Evolutionary conservation across 2,329 filamentous ascomycete species (phyloP).

Genomic region (Stagonosporopsis cucurbitacearum): DNA sequence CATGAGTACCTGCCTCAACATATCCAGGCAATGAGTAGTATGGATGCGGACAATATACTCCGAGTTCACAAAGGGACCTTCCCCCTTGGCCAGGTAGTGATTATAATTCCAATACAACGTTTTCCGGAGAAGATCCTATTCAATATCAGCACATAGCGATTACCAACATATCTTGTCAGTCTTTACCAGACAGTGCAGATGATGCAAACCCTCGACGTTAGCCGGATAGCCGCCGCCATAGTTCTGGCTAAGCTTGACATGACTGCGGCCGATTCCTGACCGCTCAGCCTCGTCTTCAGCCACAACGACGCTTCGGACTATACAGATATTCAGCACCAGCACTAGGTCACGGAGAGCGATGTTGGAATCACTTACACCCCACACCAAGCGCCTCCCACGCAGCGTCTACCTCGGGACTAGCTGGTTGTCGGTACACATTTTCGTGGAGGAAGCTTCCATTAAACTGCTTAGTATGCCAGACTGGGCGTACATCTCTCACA

Average conservation of each 20-base stretch:
- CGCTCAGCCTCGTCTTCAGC: slow-evolving; percentile 55
- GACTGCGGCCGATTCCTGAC: slow-evolving; percentile 60
- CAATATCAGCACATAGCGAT: slow-evolving; percentile 15
- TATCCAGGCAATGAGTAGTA: slow-evolving; percentile 66
- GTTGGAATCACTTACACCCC: slow-evolving; percentile 52
- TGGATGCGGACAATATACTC: slow-evolving; percentile 63
- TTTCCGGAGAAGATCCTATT: slow-evolving; percentile 65
- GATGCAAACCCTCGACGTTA: slow-evolving; percentile 64
- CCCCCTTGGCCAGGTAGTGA: slow-evolving; percentile 60
- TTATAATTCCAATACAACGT: slow-evolving; percentile 65
- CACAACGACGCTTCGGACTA: slow-evolving; percentile 54
- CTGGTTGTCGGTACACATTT: slow-evolving; percentile 59
- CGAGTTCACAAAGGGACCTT: slow-evolving; percentile 63
- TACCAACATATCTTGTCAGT: background rate
- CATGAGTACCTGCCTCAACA: slow-evolving; percentile 68
- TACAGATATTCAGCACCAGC: background rate
- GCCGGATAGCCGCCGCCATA: slow-evolving; percentile 66
- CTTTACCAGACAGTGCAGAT: slow-evolving; percentile 64
- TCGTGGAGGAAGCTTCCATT: slow-evolving; percentile 65
- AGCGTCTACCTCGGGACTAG: slow-evolving; percentile 61
- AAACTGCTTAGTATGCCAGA: slow-evolving; percentile 55
- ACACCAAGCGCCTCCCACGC: slow-evolving; percentile 63
- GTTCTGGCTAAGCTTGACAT: slow-evolving; percentile 62
- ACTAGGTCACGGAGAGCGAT: background rate
- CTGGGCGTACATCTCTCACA: slow-evolving; percentile 50